phyloP scores from a whole-genome alignment of 345 rosid genomes.

The Dipteronia dyeriana region DNA sequence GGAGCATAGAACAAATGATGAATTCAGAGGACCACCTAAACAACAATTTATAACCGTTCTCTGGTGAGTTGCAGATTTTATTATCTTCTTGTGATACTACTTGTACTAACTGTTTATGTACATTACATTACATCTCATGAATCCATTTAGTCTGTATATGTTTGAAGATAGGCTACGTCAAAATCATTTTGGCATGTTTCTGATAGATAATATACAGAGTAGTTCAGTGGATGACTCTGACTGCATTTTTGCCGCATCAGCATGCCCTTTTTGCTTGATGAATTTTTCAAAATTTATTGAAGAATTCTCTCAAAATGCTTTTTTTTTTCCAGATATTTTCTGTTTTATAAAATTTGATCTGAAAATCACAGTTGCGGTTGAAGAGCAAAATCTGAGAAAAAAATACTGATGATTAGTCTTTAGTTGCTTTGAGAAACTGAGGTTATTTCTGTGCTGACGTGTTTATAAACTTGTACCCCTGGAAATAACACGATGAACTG shows the following conservation, averaged over 20 bases:
- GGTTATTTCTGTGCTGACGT: no score
- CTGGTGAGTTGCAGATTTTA: slow-evolving; percentile 52
- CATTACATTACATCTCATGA: no score
- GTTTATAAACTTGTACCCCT: no score
- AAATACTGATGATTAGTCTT: no score
- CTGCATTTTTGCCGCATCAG: background rate
- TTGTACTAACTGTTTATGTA: background rate
- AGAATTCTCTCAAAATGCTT: no score
- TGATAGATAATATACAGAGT: background rate
- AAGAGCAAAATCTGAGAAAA: no score
- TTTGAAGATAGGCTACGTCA: background rate
- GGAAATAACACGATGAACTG: no score
- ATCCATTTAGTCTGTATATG: background rate
- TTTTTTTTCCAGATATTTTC: background rate
- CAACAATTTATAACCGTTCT: slow-evolving; percentile 73
- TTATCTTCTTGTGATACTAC: background rate
- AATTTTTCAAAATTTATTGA: background rate
- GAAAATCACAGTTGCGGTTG: background rate
- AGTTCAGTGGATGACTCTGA: background rate
- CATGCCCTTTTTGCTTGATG: background rate
- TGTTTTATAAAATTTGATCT: background rate
- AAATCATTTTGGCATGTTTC: background rate
- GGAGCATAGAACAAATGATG: slow-evolving; percentile 91
- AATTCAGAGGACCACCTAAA: slow-evolving; percentile 91
- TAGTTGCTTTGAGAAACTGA: no score